Evolutionary conservation across 768 basidiomycete species (phyloP), one percentile per base, ranked within the genome.

Genomic region (Leccinum disarticulatum): DNA sequence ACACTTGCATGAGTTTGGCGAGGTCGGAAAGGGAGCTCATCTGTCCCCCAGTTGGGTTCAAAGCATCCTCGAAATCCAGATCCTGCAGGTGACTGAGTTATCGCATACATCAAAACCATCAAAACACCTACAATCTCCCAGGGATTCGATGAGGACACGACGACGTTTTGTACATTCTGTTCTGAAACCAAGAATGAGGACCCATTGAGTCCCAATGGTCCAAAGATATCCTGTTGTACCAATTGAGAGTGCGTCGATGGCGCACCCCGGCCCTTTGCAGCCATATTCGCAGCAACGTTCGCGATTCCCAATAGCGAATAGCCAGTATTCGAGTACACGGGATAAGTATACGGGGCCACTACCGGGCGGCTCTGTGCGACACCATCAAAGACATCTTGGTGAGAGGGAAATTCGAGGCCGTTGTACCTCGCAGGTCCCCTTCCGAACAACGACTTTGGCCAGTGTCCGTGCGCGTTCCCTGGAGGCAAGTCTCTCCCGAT

Each of bases 1-100:
- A 64, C 4, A 76, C 74, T 55, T 77, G 77, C 74, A 80, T 80
- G 50, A 81, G 54, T 6, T 65, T 77, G 15, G 68, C 67, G 8
- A 81, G 69, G 62, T 85, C 84, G 1, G 75, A 64, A 11, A 85
- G 70, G 0, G 82, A 83, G 60, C 77, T 76, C 63, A 80, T 81
- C 61, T 85, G 83, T 2, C 82, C 83, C 3, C 78, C 83, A 3
- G 79, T 65, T 3, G 82, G 73, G 58, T 82, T 80, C 60, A 66
- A 67, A 0, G 74, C 66, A 52, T 79, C 78, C 17, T 67, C 58
- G 58, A 82, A 75, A 54, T 75, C 72, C 13, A 67, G 64, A 55
- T 82, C 80, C 75, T 81, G 46, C 25, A n/a, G 22, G 2, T 9
- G 22, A 43, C 19, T 66, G 30, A 56, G 47, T 33, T 7, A 19